Conservation (phyloP, 2,329 filamentous ascomycete genomes). For the Verticillium isaacii region DNA sequence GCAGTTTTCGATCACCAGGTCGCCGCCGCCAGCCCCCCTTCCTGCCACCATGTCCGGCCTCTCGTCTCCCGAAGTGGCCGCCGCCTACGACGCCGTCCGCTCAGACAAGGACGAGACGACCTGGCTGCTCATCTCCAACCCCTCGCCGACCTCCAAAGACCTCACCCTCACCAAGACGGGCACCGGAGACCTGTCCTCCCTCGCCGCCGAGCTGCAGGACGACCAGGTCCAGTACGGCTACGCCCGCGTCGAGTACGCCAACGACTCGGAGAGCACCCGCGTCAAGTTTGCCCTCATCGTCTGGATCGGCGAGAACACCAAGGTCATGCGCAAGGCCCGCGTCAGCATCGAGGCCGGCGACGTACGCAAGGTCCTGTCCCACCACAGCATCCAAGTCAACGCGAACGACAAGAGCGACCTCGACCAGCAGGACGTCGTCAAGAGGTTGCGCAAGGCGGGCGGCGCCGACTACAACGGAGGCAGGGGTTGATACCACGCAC, state of each 20-base stretch:
- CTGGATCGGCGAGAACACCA: conserved; percentile 62
- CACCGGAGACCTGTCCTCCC: conserved; percentile 54
- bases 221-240: conserved; percentile 62
- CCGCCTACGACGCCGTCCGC: conserved; percentile 63
- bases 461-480: conserved; percentile 69
- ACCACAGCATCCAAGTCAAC: conserved; percentile 62
- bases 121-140: conserved; percentile 64
- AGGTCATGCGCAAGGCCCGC: conserved; percentile 66
- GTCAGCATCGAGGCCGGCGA: conserved; percentile 63
- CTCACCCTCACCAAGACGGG: conserved; percentile 54
- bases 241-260: conserved; percentile 63
- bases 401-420: conserved; percentile 56
- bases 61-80: conserved; percentile 53
- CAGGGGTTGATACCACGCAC: conserved; percentile 36
- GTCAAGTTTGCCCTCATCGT: conserved; percentile 65
- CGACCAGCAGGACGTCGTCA: conserved; percentile 56
- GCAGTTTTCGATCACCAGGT: background rate
- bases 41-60: conserved; percentile 45
- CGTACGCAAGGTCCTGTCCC: conserved; percentile 59
- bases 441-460: conserved; percentile 58
- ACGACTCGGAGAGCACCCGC: conserved; percentile 63
- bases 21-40: background rate
- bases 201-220: conserved; percentile 52
- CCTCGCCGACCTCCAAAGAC: conserved; percentile 48
- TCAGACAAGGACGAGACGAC: conserved; percentile 61